Evolutionary conservation across 75 land plant genomes (phyloP), one percentile per base, ranked within the genome.

Genomic region (Picea glauca): DNA sequence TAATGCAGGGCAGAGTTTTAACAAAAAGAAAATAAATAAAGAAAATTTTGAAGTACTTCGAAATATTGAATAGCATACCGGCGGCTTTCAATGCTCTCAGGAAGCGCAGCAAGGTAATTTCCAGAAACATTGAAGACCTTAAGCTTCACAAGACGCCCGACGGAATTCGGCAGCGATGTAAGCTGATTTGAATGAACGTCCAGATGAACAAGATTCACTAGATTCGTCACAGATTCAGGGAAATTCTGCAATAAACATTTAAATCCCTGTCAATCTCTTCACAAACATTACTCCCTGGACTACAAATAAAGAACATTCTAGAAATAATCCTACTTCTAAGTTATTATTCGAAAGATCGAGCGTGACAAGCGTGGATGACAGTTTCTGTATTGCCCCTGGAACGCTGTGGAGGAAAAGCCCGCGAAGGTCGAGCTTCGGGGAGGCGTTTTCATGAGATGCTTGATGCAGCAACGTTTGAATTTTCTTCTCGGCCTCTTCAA

Each of bases 51-150:
- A 38, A 38, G 40, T 38, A 3, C 40, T 4, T 38, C 4, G 3
- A 38, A 38, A 38, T 38, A 4, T 38, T 38, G 40, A 38, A 38
- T 38, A 38, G 6, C 20, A 58, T 68, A 89, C 95, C 90, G 80
- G 94, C 96, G 91, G 58, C 85, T 81, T 13, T 87, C 93, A 31
- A 93, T 89, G 85, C 85, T 83, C 50, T 88, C 88, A 12, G 96
- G 96, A 23, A 93, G 81, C 58, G 78, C 75, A 35, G 83, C 80
- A 21, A 93, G 77, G n/a, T 86, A 82, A 76, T 91, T 93, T 56
- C 90, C 91, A 7, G 96, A 86, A 80, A 88, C 80, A 59, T 93
- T 86, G 23, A 93, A 76, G 61, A 81, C 35, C 78, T 85, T 81
- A 74, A 91, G 91, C 70, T 91, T 91, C 6, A 80, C 76, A 20